A percentile compares a stretch with the other conserved stretches of the same genome.
Evolutionary conservation across 805 yeast species (phyloP).

Genomic region (Kuraishia ogatae): DNA sequence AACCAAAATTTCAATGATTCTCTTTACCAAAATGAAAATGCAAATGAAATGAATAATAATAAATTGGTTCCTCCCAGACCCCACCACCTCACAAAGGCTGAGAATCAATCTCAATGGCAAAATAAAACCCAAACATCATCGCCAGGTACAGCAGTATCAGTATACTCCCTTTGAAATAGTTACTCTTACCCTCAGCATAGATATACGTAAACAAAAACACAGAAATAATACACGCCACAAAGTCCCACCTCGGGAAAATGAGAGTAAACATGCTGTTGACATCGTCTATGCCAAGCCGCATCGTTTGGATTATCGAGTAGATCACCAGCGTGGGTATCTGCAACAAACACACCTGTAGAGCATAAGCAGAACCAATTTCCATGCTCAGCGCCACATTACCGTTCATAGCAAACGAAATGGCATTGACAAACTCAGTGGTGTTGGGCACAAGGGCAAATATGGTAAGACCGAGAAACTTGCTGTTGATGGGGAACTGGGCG

Average conservation of each 20-base stretch:
- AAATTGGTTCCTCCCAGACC: too few relatives aligned
- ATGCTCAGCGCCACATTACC: slow-evolving; percentile 94
- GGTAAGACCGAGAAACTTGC: slow-evolving; percentile 87
- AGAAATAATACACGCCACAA: slow-evolving; percentile 74
- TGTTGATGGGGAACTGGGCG: slow-evolving; percentile 69
- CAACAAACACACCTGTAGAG: slow-evolving; percentile 85
- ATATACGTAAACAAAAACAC: slow-evolving; percentile 87
- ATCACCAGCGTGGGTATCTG: slow-evolving; percentile 89
- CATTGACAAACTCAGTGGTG: slow-evolving; percentile 93
- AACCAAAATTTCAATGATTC: too few relatives aligned
- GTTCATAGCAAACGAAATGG: slow-evolving; percentile 91
- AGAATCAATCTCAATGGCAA: slow-evolving; percentile 34
- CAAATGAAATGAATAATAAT: background rate
- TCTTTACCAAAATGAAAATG: too few relatives aligned
- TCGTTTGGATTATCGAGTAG: slow-evolving; percentile 50
- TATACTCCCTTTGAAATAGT: slow-evolving; percentile 92
- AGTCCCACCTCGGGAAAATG: slow-evolving; percentile 94
- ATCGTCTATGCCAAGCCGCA: slow-evolving; percentile 20
- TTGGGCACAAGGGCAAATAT: slow-evolving; percentile 95
- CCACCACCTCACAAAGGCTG: slow-evolving; percentile 7
- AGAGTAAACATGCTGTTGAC: slow-evolving; percentile 57
- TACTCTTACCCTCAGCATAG: slow-evolving; percentile 94
- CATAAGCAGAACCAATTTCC: slow-evolving; percentile 98
- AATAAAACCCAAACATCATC: slow-evolving; percentile 74
- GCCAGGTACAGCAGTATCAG: slow-evolving; percentile 71